These are phyloP conservation scores for Cutaneotrichosporon spelunceum DNA, from an alignment of 1,284 basidiomycete species.

Conservation along the genomic window DNA sequence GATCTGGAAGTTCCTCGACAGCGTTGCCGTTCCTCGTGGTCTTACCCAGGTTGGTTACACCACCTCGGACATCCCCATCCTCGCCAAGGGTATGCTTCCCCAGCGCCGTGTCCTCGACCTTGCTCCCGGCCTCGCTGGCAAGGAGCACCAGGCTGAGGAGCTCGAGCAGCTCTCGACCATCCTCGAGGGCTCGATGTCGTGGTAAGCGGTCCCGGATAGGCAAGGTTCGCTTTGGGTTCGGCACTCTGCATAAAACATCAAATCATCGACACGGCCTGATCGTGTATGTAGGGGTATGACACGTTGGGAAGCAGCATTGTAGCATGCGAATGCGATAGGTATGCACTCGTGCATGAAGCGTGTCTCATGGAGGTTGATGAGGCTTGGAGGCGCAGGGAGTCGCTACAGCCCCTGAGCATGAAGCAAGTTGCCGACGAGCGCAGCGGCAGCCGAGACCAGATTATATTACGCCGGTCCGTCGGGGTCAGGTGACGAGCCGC, in stretches of 20 bases:
- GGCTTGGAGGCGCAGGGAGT: too few species aligned
- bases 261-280: background rate
- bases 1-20: conserved; percentile 85
- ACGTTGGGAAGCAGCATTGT: conserved; percentile 4
- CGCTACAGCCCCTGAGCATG: background rate
- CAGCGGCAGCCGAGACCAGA: conserved; percentile 6
- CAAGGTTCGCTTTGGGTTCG: conserved; percentile 3
- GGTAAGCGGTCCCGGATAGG: conserved; percentile 30
- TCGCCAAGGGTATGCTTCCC: conserved; percentile 48
- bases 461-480: conserved; percentile 2
- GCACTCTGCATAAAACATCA: conserved; percentile 7
- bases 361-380: background rate
- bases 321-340: conserved; percentile 9
- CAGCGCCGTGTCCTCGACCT: conserved; percentile 49
- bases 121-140: conserved; percentile 45
- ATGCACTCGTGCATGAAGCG: conserved; percentile 2
- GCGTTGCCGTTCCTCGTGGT: conserved; percentile 79
- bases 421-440: background rate
- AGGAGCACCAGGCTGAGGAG: conserved; percentile 73
- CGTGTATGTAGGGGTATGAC: conserved; percentile 3
- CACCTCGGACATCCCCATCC: conserved; percentile 38
- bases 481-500: background rate
- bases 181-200: conserved; percentile 53
- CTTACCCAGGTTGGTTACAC: conserved; percentile 80
- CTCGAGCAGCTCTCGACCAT: conserved; percentile 71